A percentile compares a stretch with the other conserved stretches of the same genome.
These are phyloP conservation scores for Leccinum fuscescens DNA, from an alignment of 1,284 basidiomycete species.

Conservation along the genomic window DNA sequence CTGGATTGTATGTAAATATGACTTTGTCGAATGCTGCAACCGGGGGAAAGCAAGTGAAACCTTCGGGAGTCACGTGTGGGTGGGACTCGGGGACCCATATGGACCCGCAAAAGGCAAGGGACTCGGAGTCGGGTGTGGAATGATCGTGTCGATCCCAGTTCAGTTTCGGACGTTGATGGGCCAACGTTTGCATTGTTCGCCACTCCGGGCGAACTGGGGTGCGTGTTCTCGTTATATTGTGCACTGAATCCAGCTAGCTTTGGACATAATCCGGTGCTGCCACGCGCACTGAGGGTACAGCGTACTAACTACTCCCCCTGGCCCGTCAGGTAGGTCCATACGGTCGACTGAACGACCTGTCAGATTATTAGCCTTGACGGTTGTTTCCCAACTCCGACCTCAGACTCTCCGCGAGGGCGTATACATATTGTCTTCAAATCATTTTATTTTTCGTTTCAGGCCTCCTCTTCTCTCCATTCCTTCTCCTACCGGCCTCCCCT, in stretches of 20 bases:
- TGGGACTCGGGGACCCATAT: constrained; percentile 31
- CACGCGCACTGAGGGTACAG: not conserved
- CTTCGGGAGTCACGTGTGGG: constrained; percentile 20
- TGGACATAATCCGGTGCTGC: constrained; percentile 1
- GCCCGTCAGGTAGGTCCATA: not conserved
- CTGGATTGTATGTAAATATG: not conserved
- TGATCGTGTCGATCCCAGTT: constrained; percentile 24
- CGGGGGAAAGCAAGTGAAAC: not conserved
- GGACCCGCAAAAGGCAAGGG: constrained; percentile 37
- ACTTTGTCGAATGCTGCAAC: not conserved
- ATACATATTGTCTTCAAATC: constrained; percentile 26
- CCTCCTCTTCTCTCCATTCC: constrained; percentile 15
- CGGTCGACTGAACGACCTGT: constrained; percentile 10
- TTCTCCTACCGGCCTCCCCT: constrained; percentile 12
- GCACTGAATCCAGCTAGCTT: constrained; percentile 23
- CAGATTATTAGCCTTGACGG: constrained; percentile 19
- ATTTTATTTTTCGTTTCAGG: constrained; percentile 30
- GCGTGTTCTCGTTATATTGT: constrained; percentile 29
- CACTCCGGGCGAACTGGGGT: constrained; percentile 28
- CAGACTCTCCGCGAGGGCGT: constrained; percentile 35
- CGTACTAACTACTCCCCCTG: not conserved
- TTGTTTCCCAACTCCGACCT: constrained; percentile 35
- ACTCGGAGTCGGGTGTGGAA: constrained; percentile 1
- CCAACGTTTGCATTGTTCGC: constrained; percentile 27
- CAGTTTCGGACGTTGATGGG: constrained; percentile 5